Base-by-base conservation (phyloP, 2,329 filamentous ascomycete species). In the Orbilia quercus region DNA sequence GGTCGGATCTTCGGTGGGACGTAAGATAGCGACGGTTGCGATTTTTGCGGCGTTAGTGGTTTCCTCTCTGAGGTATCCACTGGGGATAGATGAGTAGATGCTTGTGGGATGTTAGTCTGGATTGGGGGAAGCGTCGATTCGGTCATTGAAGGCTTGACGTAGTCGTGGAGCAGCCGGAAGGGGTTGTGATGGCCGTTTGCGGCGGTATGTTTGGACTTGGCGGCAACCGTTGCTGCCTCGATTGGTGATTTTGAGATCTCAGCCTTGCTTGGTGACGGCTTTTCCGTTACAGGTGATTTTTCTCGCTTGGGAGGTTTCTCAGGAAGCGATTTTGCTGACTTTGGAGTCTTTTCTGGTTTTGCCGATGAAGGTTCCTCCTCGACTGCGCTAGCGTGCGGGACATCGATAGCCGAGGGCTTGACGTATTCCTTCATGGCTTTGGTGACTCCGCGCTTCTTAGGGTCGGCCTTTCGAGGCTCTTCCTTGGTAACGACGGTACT, bases 1-100 rank as follows among this genome's bases (percentile, higher is more conserved):
- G 60, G 60, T n/a, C 69, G 69, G 18, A 73, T 55, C 34, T 73
- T 73, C 2, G 69, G 69, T 23, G 69, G 69, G 23, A 73, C 55
- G 22, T 73, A 73, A 7, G 60, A 16, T 31, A 57, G 38, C 7
- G 60, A 60, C 16, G 69, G 69, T 38, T 66, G 69, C 22, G 55
- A 66, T 1, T 14, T 50, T 53, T 62, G 60, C 16, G 60, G 47
- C n/a, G 69, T 62, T 9, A 66, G 48, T 0, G 69, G 69, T 25
- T 31, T 54, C 45, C 60, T 45, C 25, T 60, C 69, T 1, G 60
- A 55, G 6, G 47, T 36, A 16, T 18, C 16, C 22, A 40, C n/a
- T 2, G 69, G 54, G 5, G 60, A 65, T 20, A 65, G 31, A 48
- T 40, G 28, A 36, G 54, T 16, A 7, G 47, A 7, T 9, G 20